Base-by-base conservation (phyloP, 768 basidiomycete genomes). In the Tricholoma sp. region DNA sequence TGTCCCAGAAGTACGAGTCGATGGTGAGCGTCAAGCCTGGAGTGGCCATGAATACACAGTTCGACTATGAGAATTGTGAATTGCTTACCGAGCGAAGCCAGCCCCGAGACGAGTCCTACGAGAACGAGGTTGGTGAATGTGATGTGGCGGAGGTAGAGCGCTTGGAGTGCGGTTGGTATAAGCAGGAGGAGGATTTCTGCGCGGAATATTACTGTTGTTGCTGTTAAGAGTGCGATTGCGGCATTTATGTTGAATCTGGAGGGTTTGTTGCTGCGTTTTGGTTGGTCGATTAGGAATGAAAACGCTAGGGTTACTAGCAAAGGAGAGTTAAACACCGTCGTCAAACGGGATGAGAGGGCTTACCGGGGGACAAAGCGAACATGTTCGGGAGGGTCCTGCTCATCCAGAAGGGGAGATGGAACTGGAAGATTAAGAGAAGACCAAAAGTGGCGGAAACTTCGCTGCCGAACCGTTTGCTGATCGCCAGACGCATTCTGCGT, bases 341-440 rank as follows among this genome's bases (percentile, higher is more conserved):
- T 27, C 5, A 27, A 27, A 27, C 24, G 24, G 5, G 24, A 27
- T 5, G 24, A 16, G 32, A 47, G 19, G 41, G 60, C 72, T 21
- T 60, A 95, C 94, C 90, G 47, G 86, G 83, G 2, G 89, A 74
- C n/a, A 94, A 72, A 3, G 94, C 94, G 59, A 94, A 85, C 86
- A 94, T 96, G 69, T 98, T 99, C 1, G 97, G 96, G 6, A 98
- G 71, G 0, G 96, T 97, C 54, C 97, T 74, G 2, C 94, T 86
- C 78, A 94, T 91, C 87, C 93, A 98, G 69, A 92, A 99, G 6
- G 86, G 86, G 5, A 95, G 67, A 67, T 98, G 97, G 66, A 97
- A 98, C 66, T 96, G 94, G 0, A 87, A 83, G 61, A 83, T 79
- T 3, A 84, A 84, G n/a, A 97, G 67, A 0, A 94, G 59, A 1